phyloP scores from a whole-genome alignment of 2,329 filamentous ascomycete genomes.

The Cordyceps javanica region DNA sequence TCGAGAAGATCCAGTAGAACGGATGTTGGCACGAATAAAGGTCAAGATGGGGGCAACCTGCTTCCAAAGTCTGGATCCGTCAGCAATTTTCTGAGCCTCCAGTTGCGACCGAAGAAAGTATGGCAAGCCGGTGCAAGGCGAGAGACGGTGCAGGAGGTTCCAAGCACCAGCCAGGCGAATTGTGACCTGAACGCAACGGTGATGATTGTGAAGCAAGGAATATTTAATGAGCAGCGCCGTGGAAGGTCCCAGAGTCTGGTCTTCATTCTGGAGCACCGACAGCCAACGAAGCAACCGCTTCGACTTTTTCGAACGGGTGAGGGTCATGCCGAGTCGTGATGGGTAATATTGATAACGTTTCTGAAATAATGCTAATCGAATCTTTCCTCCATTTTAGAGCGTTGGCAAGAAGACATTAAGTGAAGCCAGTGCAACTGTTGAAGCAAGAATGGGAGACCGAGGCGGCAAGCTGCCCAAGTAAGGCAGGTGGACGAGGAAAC shows the following conservation, averaged over 20 bases:
- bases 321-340: slow-evolving; percentile 19
- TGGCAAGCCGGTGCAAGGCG: slow-evolving; percentile 18
- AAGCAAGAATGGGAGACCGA: not conserved
- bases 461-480: not conserved
- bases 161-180: slow-evolving; percentile 25
- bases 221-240: slow-evolving; percentile 24
- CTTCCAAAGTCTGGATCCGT: slow-evolving; percentile 22
- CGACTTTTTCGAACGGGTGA: slow-evolving; percentile 24
- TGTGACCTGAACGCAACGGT: slow-evolving; percentile 23
- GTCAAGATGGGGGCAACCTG: slow-evolving; percentile 29
- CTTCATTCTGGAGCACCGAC: slow-evolving; percentile 29
- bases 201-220: slow-evolving; percentile 25
- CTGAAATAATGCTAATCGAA: slow-evolving; percentile 14
- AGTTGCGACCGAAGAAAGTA: slow-evolving; percentile 21
- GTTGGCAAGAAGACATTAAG: not conserved
- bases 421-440: slow-evolving; percentile 1
- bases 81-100: slow-evolving; percentile 25
- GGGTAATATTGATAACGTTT: slow-evolving; percentile 11
- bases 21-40: slow-evolving; percentile 25
- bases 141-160: slow-evolving; percentile 17
- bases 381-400: slow-evolving; percentile 11
- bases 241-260: slow-evolving; percentile 29
- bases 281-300: slow-evolving; percentile 31
- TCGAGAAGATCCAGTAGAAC: slow-evolving; percentile 15
- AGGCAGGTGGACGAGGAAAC: not conserved